Evolutionary conservation across 768 basidiomycete species (phyloP).

Genomic region (Lactarius hatsudake): DNA sequence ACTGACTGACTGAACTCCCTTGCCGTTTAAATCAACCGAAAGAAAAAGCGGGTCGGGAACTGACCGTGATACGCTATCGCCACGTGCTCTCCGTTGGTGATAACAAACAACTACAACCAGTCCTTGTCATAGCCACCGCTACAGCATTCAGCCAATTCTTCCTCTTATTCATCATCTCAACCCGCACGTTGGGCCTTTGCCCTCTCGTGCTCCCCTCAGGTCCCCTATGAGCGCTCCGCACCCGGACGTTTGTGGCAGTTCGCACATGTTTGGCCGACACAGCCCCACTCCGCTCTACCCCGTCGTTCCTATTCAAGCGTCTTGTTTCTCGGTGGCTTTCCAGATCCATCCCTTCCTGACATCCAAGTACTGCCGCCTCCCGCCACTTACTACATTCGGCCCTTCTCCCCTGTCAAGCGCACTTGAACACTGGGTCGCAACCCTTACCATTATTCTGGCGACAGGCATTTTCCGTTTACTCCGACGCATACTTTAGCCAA

Average conservation of each 20-base stretch:
- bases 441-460: background rate
- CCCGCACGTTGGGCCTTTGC: background rate
- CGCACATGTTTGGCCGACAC: conserved; percentile 7
- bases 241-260: background rate
- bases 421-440: background rate
- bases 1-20: background rate
- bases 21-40: conserved; percentile 8
- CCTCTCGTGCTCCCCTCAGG: background rate
- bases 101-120: background rate
- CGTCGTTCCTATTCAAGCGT: background rate
- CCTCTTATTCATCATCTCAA: background rate
- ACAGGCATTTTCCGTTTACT: background rate
- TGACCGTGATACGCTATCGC: conserved; percentile 4
- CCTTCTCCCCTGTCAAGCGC: background rate
- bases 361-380: background rate
- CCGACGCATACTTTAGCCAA: background rate
- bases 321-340: conserved; percentile 8
- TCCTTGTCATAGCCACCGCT: background rate
- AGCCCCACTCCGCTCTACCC: background rate
- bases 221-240: background rate
- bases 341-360: conserved; percentile 6
- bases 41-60: background rate
- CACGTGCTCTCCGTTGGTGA: conserved; percentile 1
- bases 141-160: background rate
- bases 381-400: background rate